Evolutionary conservation across 2,329 filamentous ascomycete species (phyloP), one percentile per base, ranked within the genome.

Genomic region (Aspergillus japonicus): DNA sequence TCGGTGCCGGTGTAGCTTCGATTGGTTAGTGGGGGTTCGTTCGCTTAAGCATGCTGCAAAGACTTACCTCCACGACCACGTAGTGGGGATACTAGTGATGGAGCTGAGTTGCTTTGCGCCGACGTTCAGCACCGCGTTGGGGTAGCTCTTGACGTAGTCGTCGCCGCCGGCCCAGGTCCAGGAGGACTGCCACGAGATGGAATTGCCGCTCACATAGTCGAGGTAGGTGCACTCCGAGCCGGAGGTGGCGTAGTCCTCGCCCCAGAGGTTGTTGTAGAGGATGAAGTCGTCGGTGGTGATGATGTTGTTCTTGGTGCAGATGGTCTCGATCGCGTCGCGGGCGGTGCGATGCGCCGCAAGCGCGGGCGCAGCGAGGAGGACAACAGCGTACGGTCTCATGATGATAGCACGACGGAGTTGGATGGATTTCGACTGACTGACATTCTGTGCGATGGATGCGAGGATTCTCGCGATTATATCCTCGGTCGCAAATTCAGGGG

Each of bases 221-320:
- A 78, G 64, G 42, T 71, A 73, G n/a, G 75, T 77, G 68, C 76
- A 78, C 61, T 79, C 76, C 35, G 66, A 70, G 49, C 77, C 76
- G 12, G 61, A 58, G 19, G 53, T 55, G 3, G 69, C 73, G 19
- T 72, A 47, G 1, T 60, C 60, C 31, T 69, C 50, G 12, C 78
- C 78, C 80, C 80, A 82, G 57, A 80, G 77, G 69, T 82, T 80
- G 69, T 82, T 78, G 71, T 81, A 81, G 56, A 82, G 66, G 49
- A 72, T 80, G 68, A 79, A 81, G 21, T 65, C 68, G 29, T 71
- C 74, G 2, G 72, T 75, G 5, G 67, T 53, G 2, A 73, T 55
- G 16, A 69, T 69, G 39, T 67, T 74, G 51, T 67, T 55, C 53
- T 55, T 14, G n/a, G 53, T 55, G 42, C 53, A 55, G 26, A 55